These are phyloP conservation scores for Fragaria iinumae DNA, from an alignment of 306 rosid species.

Conservation along the genomic window DNA sequence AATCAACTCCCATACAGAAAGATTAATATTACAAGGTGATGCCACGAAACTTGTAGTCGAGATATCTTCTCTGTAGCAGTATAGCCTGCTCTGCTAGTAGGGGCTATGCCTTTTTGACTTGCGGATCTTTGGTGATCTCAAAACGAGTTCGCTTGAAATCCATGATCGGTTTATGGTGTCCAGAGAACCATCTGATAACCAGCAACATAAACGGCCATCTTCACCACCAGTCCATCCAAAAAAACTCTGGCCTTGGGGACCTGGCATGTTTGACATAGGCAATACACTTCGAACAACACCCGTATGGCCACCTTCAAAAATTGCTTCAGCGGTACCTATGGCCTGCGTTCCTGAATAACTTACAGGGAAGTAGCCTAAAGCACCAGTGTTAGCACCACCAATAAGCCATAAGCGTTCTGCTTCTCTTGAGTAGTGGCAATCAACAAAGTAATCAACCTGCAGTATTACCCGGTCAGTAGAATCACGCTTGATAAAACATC, in stretches of 20 bases:
- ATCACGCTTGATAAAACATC: background rate
- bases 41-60: background rate
- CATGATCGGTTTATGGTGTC: slow-evolving; percentile 52
- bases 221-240: slow-evolving; percentile 98
- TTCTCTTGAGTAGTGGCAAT: slow-evolving; percentile 74
- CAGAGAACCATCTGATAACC: slow-evolving; percentile 64
- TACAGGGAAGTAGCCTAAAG: slow-evolving; percentile 81
- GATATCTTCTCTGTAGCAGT: background rate
- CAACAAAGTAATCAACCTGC: slow-evolving; percentile 88
- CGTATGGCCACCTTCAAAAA: slow-evolving; percentile 83
- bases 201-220: slow-evolving; percentile 91
- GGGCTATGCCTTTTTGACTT: slow-evolving; percentile 70
- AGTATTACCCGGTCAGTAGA: slow-evolving; percentile 11
- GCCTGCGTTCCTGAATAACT: slow-evolving; percentile 35
- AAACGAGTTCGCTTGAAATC: slow-evolving; percentile 65
- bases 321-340: slow-evolving; percentile 75
- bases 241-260: slow-evolving; percentile 47
- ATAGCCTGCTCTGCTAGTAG: slow-evolving; percentile 34
- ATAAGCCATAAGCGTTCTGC: slow-evolving; percentile 69
- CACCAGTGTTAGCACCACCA: slow-evolving; percentile 76
- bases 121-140: slow-evolving; percentile 46
- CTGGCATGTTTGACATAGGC: slow-evolving; percentile 49
- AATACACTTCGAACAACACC: slow-evolving; percentile 64
- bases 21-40: background rate
- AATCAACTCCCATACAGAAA: background rate